These are phyloP conservation scores for Dittrichia graveolens DNA, from an alignment of 129 eudicot genomes.

Conservation along the genomic window DNA sequence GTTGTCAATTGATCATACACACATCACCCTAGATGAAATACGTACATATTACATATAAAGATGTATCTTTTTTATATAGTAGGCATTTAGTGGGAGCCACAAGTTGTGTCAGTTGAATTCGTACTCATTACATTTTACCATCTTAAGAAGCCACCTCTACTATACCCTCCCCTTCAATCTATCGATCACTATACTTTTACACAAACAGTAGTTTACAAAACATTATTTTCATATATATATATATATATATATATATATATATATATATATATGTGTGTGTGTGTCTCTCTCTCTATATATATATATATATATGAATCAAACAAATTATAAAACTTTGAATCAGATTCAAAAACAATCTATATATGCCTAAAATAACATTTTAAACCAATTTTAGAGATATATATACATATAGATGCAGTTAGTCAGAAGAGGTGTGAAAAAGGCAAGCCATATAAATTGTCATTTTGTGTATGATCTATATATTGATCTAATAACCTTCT, in stretches of 20 bases:
- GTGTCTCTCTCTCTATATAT: background rate
- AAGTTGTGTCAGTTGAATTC: conserved; percentile 32
- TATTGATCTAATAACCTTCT: conserved; percentile 4
- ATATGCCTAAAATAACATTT: background rate
- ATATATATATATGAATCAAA: background rate
- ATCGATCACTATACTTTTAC: conserved; percentile 4
- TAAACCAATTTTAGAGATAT: conserved; percentile 3
- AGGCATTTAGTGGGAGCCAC: conserved; percentile 28
- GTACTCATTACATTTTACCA: conserved; percentile 41
- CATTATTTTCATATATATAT: background rate
- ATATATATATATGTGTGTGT: background rate
- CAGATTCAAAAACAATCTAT: background rate
- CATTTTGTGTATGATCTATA: conserved; percentile 36
- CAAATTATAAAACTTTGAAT: background rate
- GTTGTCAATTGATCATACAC: conserved; percentile 12
- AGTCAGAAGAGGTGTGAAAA: conserved; percentile 41
- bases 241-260: background rate
- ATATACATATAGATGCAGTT: conserved; percentile 9
- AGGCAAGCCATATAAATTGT: conserved; percentile 39
- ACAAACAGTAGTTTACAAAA: background rate
- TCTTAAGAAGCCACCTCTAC: conserved; percentile 47
- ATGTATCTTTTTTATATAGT: conserved; percentile 6
- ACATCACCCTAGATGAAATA: background rate
- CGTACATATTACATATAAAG: too few species aligned
- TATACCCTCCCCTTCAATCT: background rate